These are phyloP conservation scores for Lasiodiplodia citricola DNA, from an alignment of 2,329 filamentous ascomycete genomes.

Conservation along the genomic window DNA sequence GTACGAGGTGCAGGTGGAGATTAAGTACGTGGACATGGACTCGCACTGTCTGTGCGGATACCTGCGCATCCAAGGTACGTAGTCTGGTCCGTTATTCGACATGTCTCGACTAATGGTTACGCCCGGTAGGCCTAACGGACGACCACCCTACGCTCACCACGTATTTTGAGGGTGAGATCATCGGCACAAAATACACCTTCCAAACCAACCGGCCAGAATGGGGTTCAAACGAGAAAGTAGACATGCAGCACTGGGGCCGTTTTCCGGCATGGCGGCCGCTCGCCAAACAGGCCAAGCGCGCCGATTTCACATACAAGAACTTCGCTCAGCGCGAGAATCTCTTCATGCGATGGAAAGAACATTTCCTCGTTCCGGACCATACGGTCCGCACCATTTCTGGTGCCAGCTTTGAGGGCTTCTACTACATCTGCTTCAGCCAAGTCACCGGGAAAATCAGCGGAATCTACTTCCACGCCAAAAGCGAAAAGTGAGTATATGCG, in stretches of 20 bases:
- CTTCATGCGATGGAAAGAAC: constrained; percentile 99
- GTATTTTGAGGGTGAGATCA: constrained; percentile 98
- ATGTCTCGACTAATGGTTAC: constrained; percentile 30
- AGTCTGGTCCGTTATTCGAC: background rate
- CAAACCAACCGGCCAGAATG: constrained; percentile 85
- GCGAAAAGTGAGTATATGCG: constrained; percentile 79
- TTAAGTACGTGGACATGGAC: constrained; percentile 93
- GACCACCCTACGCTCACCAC: constrained; percentile 98
- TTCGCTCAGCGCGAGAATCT: constrained; percentile 82
- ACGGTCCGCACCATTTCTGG: constrained; percentile 88
- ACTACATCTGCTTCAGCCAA: constrained; percentile 99
- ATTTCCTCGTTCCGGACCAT: constrained; percentile 95
- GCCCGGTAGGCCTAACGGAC: constrained; percentile 76
- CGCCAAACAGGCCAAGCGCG: constrained; percentile 64
- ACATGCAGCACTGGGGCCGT: constrained; percentile 90
- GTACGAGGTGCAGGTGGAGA: constrained; percentile 95
- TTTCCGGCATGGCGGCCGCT: constrained; percentile 87
- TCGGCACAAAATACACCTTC: constrained; percentile 94
- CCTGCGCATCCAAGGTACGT: constrained; percentile 86
- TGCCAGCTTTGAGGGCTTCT: constrained; percentile 97
- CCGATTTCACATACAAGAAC: constrained; percentile 68
- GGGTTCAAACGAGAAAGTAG: constrained; percentile 90
- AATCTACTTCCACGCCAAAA: constrained; percentile 98
- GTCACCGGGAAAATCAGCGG: constrained; percentile 83
- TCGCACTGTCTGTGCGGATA: constrained; percentile 96